Conservation (phyloP, 164 flowering plant genomes). For the Aristolochia fimbriata region DNA sequence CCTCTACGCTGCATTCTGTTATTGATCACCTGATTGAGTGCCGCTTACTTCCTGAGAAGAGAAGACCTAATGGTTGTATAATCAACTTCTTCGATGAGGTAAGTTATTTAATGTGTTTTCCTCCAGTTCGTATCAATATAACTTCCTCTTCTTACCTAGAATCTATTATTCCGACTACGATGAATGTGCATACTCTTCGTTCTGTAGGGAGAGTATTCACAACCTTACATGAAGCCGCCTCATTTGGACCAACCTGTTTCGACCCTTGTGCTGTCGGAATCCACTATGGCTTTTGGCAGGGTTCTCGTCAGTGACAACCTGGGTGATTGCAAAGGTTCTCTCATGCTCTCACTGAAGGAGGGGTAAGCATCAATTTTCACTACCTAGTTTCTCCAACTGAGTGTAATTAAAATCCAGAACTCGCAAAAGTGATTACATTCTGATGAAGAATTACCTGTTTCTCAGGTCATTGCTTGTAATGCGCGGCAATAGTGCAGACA, state of each 20-base stretch:
- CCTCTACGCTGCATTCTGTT: conserved; percentile 55
- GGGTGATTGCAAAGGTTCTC: conserved; percentile 79
- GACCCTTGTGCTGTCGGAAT: conserved; percentile 69
- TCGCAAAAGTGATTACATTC: not conserved
- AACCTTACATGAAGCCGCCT: conserved; percentile 90
- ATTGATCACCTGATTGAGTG: conserved; percentile 74
- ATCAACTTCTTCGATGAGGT: conserved; percentile 94
- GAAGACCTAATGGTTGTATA: conserved; percentile 84
- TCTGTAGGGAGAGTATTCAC: conserved; percentile 81
- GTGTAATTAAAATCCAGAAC: not conserved
- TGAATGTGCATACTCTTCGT: not conserved
- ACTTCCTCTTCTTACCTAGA: conserved; percentile 1
- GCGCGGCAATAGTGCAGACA: conserved; percentile 85
- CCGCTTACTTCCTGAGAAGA: conserved; percentile 67
- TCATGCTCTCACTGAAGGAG: conserved; percentile 64
- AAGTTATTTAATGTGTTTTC: conserved; percentile 2
- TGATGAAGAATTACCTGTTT: not conserved
- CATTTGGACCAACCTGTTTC: conserved; percentile 87
- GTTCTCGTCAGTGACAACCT: conserved; percentile 49
- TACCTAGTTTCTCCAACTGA: not conserved
- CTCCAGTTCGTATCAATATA: not conserved
- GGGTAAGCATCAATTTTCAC: conserved; percentile 46
- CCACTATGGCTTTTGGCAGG: conserved; percentile 90
- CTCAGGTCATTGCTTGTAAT: conserved; percentile 82
- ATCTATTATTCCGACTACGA: not conserved